These are phyloP conservation scores for Phytophthora fragariae DNA, from an alignment of 352 stramenopile genomes.

Conservation along the genomic window DNA sequence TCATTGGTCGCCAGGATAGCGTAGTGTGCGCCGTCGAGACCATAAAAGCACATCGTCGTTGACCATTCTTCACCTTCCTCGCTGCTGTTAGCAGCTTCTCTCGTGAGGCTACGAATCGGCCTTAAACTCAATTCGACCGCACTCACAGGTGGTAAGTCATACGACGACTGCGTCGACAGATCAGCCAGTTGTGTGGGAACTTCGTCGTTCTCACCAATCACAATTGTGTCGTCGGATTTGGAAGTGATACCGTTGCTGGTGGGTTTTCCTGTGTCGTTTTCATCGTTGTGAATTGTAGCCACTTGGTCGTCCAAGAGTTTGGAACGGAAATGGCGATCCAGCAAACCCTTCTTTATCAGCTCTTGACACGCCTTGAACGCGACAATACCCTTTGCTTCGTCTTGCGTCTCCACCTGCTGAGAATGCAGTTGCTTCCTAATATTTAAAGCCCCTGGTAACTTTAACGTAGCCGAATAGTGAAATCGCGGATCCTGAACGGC, in stretches of 20 bases:
- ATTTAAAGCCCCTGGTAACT: constrained; percentile 59
- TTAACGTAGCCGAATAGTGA: constrained; percentile 69
- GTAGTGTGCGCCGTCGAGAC: constrained; percentile 68
- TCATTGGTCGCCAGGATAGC: constrained; percentile 81
- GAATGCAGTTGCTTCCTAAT: constrained; percentile 75
- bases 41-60: constrained; percentile 84
- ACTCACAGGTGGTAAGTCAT: constrained; percentile 85
- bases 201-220: constrained; percentile 44
- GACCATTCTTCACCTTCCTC: constrained; percentile 49
- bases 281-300: constrained; percentile 46
- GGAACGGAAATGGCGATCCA: constrained; percentile 80
- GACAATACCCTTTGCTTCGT: constrained; percentile 82
- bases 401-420: constrained; percentile 63
- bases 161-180: constrained; percentile 83
- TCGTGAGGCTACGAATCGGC: constrained; percentile 64
- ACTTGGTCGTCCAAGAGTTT: constrained; percentile 66
- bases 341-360: constrained; percentile 67
- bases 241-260: constrained; percentile 9
- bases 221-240: constrained; percentile 42
- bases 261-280: constrained; percentile 6
- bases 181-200: constrained; percentile 54
- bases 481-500: constrained; percentile 46
- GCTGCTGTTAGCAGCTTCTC: constrained; percentile 24
- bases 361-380: constrained; percentile 85
- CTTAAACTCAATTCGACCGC: constrained; percentile 72